These are phyloP conservation scores for Melaleuca alternifolia DNA, from an alignment of 345 rosid genomes.

Conservation along the genomic window DNA sequence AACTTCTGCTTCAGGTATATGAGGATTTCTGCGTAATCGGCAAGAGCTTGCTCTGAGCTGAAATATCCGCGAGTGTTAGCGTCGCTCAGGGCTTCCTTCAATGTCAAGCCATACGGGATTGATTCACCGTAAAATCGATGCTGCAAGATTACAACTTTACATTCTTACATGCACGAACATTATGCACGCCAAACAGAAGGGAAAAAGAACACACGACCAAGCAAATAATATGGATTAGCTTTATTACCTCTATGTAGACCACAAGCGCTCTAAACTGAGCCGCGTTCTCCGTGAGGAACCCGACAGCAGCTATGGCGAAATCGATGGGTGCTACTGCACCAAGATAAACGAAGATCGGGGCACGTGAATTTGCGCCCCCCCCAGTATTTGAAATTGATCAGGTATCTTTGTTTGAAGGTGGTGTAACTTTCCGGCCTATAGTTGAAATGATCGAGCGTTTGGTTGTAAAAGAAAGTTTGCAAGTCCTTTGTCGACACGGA, in stretches of 20 bases:
- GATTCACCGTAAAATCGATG: constrained; percentile 46
- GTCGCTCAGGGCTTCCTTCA: constrained; percentile 5
- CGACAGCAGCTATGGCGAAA: constrained; percentile 1
- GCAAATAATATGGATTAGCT: too few species aligned
- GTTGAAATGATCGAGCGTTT: constrained; percentile 52
- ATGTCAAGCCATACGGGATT: constrained; percentile 19
- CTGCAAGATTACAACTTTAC: constrained; percentile 6
- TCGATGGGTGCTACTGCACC: constrained; percentile 32
- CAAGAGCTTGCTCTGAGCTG: constrained; percentile 29
- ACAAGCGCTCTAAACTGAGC: constrained; percentile 25
- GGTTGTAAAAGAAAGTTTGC: constrained; percentile 16
- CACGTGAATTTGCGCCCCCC: constrained; percentile 26
- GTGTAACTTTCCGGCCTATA: constrained; percentile 40
- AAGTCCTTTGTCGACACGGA: neutral
- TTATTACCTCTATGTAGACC: constrained; percentile 34
- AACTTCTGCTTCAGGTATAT: constrained; percentile 13
- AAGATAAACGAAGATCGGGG: constrained; percentile 42
- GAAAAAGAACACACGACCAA: too few species aligned
- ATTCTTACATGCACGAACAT: too few species aligned
- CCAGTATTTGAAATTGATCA: constrained; percentile 36
- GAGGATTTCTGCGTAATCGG: constrained; percentile 30
- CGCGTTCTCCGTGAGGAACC: constrained; percentile 30
- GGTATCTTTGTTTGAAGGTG: constrained; percentile 40
- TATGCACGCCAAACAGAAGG: too few species aligned
- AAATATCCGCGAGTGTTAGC: constrained; percentile 22